A percentile compares a stretch with the other conserved stretches of the same genome.
phyloP scores from a whole-genome alignment of 1,284 basidiomycete species.

The Cryptococcus depauperatus region DNA sequence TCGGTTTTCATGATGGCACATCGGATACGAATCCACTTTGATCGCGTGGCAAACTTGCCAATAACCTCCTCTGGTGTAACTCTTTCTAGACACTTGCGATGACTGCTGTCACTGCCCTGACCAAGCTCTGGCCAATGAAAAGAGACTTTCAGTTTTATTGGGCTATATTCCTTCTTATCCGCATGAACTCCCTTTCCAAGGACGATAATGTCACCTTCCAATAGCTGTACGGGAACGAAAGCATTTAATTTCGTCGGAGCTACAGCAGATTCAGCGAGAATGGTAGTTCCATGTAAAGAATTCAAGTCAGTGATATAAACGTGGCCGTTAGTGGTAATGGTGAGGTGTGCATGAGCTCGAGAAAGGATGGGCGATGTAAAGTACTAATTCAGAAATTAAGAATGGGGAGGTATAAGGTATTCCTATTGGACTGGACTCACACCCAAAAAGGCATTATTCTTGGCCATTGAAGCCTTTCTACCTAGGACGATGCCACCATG shows the following conservation, averaged over 20 bases:
- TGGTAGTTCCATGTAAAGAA: constrained; percentile 26
- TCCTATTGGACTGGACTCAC: too few relatives aligned
- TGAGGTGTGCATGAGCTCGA: constrained; percentile 24
- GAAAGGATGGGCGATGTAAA: constrained; percentile 27
- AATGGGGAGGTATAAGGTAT: too few relatives aligned
- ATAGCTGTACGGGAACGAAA: constrained; percentile 14
- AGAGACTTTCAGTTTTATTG: constrained; percentile 10
- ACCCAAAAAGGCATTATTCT: neutral
- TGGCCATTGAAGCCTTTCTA: constrained; percentile 7
- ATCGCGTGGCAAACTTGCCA: constrained; percentile 1
- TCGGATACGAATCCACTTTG: neutral
- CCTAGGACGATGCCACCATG: constrained; percentile 9
- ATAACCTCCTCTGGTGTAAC: neutral
- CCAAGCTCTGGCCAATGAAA: constrained; percentile 13
- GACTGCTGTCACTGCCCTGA: neutral
- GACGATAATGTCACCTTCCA: constrained; percentile 20
- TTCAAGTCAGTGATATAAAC: constrained; percentile 26
- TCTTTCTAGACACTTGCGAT: constrained; percentile 5
- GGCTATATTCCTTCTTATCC: constrained; percentile 2
- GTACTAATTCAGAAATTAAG: constrained; percentile 11
- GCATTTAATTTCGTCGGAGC: neutral
- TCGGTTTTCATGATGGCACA: neutral
- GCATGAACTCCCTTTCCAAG: constrained; percentile 21
- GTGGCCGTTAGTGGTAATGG: constrained; percentile 17
- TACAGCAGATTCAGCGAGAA: constrained; percentile 1